A percentile compares a stretch with the other conserved stretches of the same genome.
phyloP scores from a whole-genome alignment of 257 asterid species.

The Catharanthus roseus region DNA sequence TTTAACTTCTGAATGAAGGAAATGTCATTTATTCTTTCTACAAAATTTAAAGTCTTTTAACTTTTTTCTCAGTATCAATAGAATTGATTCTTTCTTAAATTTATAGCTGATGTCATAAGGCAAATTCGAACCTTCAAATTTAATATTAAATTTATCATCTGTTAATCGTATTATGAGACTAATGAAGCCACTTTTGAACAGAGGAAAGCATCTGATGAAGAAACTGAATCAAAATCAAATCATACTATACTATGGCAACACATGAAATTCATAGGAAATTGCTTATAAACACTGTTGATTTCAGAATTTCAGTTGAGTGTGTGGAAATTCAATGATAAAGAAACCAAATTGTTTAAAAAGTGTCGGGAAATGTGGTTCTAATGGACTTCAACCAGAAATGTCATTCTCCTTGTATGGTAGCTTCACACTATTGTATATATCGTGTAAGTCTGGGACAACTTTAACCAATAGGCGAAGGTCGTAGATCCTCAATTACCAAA shows the following conservation, averaged over 20 bases:
- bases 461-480: background rate
- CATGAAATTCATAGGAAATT: background rate
- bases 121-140: too few relatives aligned
- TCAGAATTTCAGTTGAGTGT: background rate
- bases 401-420: too few relatives aligned
- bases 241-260: background rate
- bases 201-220: background rate
- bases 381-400: slow-evolving; percentile 1
- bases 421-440: background rate
- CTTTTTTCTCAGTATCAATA: too few relatives aligned
- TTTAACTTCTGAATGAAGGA: too few relatives aligned
- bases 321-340: background rate
- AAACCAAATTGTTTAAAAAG: background rate
- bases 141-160: background rate
- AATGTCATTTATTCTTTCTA: too few relatives aligned
- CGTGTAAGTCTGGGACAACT: background rate
- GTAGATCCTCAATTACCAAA: background rate
- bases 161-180: background rate
- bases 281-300: background rate
- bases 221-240: background rate
- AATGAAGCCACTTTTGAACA: background rate
- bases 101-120: too few relatives aligned
- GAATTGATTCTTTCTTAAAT: too few relatives aligned
- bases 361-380: too few relatives aligned
- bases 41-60: too few relatives aligned